phyloP scores from a whole-genome alignment of 495 filamentous ascomycete species.

The Podospora bellae-mahoneyi region DNA sequence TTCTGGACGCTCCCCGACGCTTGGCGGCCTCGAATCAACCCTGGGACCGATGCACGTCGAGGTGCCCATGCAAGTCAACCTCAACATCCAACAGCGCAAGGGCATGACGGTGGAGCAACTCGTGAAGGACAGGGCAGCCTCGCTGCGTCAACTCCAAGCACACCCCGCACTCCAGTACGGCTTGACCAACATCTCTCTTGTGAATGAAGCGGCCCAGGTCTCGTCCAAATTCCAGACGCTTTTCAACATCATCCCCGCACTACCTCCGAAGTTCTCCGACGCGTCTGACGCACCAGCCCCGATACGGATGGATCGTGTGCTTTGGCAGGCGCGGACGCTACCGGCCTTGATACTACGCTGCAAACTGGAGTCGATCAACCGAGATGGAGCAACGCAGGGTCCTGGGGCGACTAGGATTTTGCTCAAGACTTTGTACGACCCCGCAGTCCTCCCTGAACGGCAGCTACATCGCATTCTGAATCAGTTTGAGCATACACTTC shows the following conservation, averaged over 20 bases:
- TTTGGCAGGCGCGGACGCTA: neutral
- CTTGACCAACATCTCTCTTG: neutral
- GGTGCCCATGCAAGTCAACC: neutral
- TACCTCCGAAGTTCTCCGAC: neutral
- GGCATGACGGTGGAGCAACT: conserved; percentile 2
- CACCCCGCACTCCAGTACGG: conserved; percentile 2
- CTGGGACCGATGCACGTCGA: neutral
- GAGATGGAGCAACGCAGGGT: neutral
- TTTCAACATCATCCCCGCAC: neutral
- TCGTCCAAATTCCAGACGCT: neutral
- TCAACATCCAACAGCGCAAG: neutral
- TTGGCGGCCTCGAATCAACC: neutral
- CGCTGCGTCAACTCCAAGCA: neutral
- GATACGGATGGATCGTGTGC: neutral
- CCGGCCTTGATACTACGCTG: conserved; percentile 4
- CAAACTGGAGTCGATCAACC: neutral
- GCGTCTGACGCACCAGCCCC: neutral
- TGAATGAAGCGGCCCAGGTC: neutral
- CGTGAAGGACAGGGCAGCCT: neutral
- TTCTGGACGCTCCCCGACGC: neutral
- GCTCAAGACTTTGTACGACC: neutral
- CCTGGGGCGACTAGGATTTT: neutral
- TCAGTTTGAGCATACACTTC: neutral
- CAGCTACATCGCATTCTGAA: neutral
- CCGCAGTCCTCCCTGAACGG: neutral